Base-by-base conservation (phyloP, 2,329 filamentous ascomycete genomes). In the Pseudocercospora pini-densiflorae region DNA sequence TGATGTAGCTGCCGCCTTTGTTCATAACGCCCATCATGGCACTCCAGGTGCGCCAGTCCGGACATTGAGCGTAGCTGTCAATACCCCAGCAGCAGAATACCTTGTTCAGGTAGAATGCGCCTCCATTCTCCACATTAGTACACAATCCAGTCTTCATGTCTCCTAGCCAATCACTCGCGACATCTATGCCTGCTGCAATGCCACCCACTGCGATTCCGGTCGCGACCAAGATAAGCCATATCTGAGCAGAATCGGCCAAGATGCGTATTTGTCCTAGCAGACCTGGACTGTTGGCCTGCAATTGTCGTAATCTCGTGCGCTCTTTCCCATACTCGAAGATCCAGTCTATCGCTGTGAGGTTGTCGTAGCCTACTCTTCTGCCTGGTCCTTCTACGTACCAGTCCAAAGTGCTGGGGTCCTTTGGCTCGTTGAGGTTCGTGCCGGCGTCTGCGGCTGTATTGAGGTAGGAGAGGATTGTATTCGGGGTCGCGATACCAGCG, bases 261-360 rank as follows among this genome's bases (percentile, higher is more conserved):
- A 91, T 89, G 68, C 87, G 89, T 62, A 91, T 74, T 73, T 93
- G 88, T 12, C 93, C 93, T 21, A 94, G 67, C 5, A 97, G 72
- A 0, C 93, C 92, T 21, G 87, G 85, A 7, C 89, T 86, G 73
- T 86, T 88, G 0, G 90, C 87, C 63, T 89, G 87, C 21, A 99
- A 83, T 31, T 91, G 87, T n/a, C 93, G 88, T 74, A 96, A 82
- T 24, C 95, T 88, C 78, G 97, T 93, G 21, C 95, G 88, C 81
- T 99, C 95, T 79, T 97, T 97, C 61, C 92, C 95, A 77, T 98
- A 97, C 79, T 99, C 95, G 74, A 97, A 98, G 77, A 98, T 98
- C 95, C 95, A 99, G 82, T 99, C 95, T 78, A 99, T 99, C 65
- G 95, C 94, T 16, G 94, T 97, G 78, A 97, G 84, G 80, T 99